phyloP scores from a whole-genome alignment of 495 filamentous ascomycete genomes.

The Bacidia rubella region DNA sequence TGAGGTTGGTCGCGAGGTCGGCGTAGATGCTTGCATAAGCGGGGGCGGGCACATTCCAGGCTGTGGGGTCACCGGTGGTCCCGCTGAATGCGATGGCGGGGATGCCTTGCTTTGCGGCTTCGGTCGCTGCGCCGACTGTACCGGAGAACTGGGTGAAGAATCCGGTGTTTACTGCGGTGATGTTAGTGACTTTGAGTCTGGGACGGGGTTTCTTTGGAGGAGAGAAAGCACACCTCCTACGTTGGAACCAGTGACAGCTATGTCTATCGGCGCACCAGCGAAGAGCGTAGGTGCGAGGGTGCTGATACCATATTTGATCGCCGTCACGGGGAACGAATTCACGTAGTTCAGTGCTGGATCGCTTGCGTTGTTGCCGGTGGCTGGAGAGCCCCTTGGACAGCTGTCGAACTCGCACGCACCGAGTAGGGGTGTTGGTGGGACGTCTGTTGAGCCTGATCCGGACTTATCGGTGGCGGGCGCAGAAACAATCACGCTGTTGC shows the following conservation, averaged over 20 bases:
- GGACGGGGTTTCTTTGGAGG: background rate
- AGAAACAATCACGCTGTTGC: constrained; percentile 46
- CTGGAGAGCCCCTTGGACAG: constrained; percentile 40
- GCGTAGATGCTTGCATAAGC: constrained; percentile 44
- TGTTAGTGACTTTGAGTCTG: background rate
- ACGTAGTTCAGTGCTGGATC: constrained; percentile 51
- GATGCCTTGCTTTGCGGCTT: constrained; percentile 42
- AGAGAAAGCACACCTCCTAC: constrained; percentile 30
- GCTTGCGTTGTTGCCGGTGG: constrained; percentile 40
- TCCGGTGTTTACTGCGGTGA: constrained; percentile 32
- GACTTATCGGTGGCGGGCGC: constrained; percentile 53
- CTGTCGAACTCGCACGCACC: constrained; percentile 42
- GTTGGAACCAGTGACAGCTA: constrained; percentile 53
- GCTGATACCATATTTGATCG: constrained; percentile 50
- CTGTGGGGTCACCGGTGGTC: constrained; percentile 31
- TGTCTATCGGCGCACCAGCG: constrained; percentile 32
- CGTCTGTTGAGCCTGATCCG: constrained; percentile 41
- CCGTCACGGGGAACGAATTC: constrained; percentile 53
- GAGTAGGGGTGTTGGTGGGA: constrained; percentile 30
- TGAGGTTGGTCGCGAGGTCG: constrained; percentile 43
- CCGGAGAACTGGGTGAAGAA: constrained; percentile 41
- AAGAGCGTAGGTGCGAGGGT: constrained; percentile 38
- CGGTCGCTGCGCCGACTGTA: constrained; percentile 47
- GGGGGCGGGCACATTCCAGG: constrained; percentile 38
- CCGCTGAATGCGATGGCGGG: constrained; percentile 55